Percentiles rank a stretch among this genome's conserved stretches.
Evolutionary conservation across 2,329 filamentous ascomycete species (phyloP).

Genomic region (Paraphaeosphaeria minitans): DNA sequence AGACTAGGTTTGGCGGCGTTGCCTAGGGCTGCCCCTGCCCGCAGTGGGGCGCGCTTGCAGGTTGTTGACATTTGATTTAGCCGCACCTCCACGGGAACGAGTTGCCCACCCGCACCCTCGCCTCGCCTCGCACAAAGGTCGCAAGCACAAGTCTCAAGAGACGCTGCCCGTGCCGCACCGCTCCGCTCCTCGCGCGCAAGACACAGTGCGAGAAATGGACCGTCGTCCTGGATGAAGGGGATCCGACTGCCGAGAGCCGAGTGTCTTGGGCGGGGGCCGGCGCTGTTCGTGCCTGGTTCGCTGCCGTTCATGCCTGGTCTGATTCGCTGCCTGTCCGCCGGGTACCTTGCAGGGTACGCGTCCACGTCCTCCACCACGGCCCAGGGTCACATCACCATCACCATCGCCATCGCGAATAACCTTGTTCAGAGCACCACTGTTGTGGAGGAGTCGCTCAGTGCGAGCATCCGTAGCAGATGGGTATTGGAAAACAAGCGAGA

Average conservation of each 20-base stretch:
- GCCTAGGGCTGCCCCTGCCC: conserved; percentile 3
- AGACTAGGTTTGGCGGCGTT: not conserved
- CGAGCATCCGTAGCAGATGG: not conserved
- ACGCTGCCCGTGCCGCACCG: not conserved
- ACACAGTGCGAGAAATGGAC: not conserved
- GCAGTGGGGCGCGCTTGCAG: not conserved
- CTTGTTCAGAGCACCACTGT: not conserved
- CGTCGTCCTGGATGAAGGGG: not conserved
- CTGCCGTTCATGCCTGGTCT: too few species aligned
- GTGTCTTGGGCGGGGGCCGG: too few species aligned
- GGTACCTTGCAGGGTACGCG: not conserved
- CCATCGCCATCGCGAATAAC: not conserved
- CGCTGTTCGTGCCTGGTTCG: too few species aligned
- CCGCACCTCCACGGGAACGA: not conserved
- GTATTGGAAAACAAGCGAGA: not conserved
- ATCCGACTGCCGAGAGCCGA: too few species aligned
- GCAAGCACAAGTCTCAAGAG: too few species aligned
- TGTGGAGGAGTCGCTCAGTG: not conserved
- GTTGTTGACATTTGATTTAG: not conserved
- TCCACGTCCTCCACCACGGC: not conserved
- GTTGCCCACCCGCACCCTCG: not conserved
- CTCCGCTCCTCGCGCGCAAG: not conserved
- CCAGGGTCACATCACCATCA: not conserved
- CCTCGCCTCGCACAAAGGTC: not conserved
- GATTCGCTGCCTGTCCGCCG: not conserved